Percentiles rank a stretch among this genome's conserved stretches.
Conservation (phyloP, 2,329 filamentous ascomycete genomes). For the Chaetomiaceae sp. region DNA sequence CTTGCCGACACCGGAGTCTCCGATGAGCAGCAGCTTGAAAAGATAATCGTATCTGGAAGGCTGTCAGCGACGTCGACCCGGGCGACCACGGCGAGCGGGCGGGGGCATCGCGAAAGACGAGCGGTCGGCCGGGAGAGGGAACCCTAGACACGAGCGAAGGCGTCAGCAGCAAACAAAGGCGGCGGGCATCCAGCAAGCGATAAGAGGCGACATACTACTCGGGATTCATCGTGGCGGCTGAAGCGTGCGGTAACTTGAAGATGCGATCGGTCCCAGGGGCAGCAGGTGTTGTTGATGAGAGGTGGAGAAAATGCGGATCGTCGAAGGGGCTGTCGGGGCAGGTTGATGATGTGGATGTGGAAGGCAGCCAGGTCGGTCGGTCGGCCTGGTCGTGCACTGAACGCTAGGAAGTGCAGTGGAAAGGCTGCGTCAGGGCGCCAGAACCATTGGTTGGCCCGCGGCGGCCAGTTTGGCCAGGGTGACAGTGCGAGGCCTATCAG, state of each 20-base stretch:
- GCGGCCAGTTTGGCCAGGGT: conserved; percentile 14
- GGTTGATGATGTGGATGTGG: conserved; percentile 24
- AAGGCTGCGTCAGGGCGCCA: conserved; percentile 24
- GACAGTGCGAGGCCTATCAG: conserved; percentile 16
- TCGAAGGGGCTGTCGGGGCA: conserved; percentile 8
- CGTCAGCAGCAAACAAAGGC: conserved; percentile 18
- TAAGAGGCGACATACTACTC: conserved; percentile 63
- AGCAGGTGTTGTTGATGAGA: conserved; percentile 10
- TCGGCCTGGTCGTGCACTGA: conserved; percentile 16
- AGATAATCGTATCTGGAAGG: conserved; percentile 94
- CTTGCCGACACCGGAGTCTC: conserved; percentile 99
- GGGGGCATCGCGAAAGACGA: conserved; percentile 6
- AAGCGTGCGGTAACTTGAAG: conserved; percentile 6
- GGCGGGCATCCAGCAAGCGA: conserved; percentile 4
- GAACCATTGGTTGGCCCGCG: conserved; percentile 16
- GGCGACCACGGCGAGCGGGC: conserved; percentile 3
- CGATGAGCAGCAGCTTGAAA: conserved; percentile 99
- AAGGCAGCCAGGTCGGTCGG: conserved; percentile 21
- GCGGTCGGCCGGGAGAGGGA: not conserved
- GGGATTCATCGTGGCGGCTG: conserved; percentile 70
- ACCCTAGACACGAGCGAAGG: conserved; percentile 1
- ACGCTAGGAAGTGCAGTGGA: conserved; percentile 16
- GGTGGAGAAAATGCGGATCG: conserved; percentile 9
- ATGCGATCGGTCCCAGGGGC: conserved; percentile 7
- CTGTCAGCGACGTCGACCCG: conserved; percentile 21